Evolutionary conservation across 805 yeast genomes (phyloP).

Genomic region (Hanseniaspora taiwanica): DNA sequence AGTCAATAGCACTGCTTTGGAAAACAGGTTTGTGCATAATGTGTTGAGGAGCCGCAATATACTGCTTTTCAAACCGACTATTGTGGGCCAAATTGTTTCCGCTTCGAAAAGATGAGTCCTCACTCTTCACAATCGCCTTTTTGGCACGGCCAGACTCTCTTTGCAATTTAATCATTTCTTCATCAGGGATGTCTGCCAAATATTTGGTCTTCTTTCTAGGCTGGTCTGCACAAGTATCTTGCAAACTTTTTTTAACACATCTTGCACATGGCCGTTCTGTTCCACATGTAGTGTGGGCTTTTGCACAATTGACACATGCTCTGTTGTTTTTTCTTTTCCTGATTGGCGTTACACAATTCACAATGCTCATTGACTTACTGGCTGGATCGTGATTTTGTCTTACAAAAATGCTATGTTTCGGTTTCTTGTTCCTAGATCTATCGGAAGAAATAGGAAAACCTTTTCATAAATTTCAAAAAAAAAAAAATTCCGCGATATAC

Average conservation of each 20-base stretch:
- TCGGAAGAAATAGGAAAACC: too few relatives aligned
- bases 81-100: neutral
- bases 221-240: slow-evolving; percentile 71
- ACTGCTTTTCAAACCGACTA: slow-evolving; percentile 7
- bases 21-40: slow-evolving; percentile 30
- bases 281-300: slow-evolving; percentile 88
- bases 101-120: neutral
- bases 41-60: slow-evolving; percentile 15
- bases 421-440: too few relatives aligned
- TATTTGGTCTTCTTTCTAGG: slow-evolving; percentile 80
- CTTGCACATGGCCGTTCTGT: slow-evolving; percentile 67
- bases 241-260: slow-evolving; percentile 58
- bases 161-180: neutral
- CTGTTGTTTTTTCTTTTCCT: slow-evolving; percentile 57
- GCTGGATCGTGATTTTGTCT: too few relatives aligned
- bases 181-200: slow-evolving; percentile 6
- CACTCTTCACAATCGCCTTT: too few relatives aligned
- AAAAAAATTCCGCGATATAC: too few relatives aligned
- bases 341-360: too few relatives aligned
- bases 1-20: slow-evolving; percentile 56
- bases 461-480: neutral
- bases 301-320: slow-evolving; percentile 86
- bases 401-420: too few relatives aligned
- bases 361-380: too few relatives aligned
- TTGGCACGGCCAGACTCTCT: too few relatives aligned